Evolutionary conservation across 805 yeast genomes (phyloP).

Genomic region (Hanseniaspora nectarophila): DNA sequence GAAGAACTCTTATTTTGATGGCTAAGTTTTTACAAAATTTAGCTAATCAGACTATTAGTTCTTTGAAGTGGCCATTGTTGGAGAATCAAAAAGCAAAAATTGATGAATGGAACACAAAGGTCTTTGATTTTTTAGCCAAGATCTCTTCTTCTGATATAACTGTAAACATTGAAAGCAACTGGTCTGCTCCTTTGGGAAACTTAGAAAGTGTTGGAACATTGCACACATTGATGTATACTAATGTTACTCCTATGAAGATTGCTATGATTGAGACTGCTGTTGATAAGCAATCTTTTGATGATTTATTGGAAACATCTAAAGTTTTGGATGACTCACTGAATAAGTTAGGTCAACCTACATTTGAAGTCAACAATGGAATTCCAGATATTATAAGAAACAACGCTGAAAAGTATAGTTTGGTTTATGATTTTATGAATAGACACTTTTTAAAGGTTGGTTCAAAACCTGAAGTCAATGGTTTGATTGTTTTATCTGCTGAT

Average conservation of each 20-base stretch:
- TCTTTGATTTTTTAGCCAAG: constrained; percentile 33
- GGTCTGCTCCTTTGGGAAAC: constrained; percentile 19
- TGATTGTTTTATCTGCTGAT: constrained; percentile 54
- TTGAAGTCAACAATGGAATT: constrained; percentile 44
- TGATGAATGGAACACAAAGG: constrained; percentile 29
- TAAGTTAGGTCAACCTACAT: constrained; percentile 48
- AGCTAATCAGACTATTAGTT: constrained; percentile 65
- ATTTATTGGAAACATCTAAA: constrained; percentile 27
- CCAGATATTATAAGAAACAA: constrained; percentile 42
- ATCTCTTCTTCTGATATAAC: constrained; percentile 24
- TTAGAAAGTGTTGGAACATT: constrained; percentile 30
- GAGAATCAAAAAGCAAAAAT: constrained; percentile 34
- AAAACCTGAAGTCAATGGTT: constrained; percentile 32
- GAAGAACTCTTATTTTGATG: constrained; percentile 61
- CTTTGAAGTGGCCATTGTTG: constrained; percentile 54
- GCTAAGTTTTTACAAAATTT: constrained; percentile 78
- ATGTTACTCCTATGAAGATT: constrained; percentile 33
- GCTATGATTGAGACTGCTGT: constrained; percentile 16
- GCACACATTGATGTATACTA: constrained; percentile 40
- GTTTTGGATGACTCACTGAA: constrained; percentile 38
- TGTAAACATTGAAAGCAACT: constrained; percentile 20
- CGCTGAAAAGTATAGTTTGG: constrained; percentile 38
- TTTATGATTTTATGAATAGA: constrained; percentile 64
- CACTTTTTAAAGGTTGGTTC: constrained; percentile 46
- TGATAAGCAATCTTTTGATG: constrained; percentile 18